A percentile compares a stretch with the other conserved stretches of the same genome.
Conservation (phyloP, 2,329 filamentous ascomycete genomes). For the Aspergillus piperis region DNA sequence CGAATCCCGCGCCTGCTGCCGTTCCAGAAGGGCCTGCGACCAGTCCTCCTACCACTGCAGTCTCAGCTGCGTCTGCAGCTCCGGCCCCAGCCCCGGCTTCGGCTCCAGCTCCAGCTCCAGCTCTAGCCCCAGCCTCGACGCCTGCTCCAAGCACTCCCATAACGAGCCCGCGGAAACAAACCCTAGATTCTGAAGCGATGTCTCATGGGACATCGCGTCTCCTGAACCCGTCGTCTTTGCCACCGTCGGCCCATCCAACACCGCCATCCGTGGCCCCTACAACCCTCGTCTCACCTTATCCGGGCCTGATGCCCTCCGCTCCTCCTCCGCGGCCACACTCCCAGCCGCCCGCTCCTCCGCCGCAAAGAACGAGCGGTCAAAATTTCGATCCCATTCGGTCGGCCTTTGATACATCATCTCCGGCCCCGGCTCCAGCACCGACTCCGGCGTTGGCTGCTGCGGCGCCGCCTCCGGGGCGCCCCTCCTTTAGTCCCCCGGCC, state of each 20-base stretch:
- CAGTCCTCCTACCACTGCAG: constrained; percentile 8
- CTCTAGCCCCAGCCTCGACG: constrained; percentile 19
- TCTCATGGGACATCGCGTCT: constrained; percentile 20
- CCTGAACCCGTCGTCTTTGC: constrained; percentile 20
- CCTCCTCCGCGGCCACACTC: constrained; percentile 42
- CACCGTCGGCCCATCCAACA: constrained; percentile 34
- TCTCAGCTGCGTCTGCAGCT: constrained; percentile 9
- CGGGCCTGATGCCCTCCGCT: constrained; percentile 23
- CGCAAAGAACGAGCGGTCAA: constrained; percentile 68
- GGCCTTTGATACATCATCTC: constrained; percentile 53
- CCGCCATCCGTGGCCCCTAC: constrained; percentile 28
- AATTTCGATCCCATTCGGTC: constrained; percentile 88
- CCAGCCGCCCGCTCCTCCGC: constrained; percentile 44
- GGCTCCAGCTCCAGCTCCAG: constrained; percentile 11
- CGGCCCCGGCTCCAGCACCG: constrained; percentile 30
- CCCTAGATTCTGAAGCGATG: constrained; percentile 20
- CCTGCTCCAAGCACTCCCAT: constrained; percentile 19
- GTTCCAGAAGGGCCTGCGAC: constrained; percentile 11
- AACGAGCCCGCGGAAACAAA: constrained; percentile 8
- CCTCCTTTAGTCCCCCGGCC: constrained; percentile 47
- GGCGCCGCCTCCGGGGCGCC: constrained; percentile 5
- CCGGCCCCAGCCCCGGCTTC: constrained; percentile 15
- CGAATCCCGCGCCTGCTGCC: constrained; percentile 4
- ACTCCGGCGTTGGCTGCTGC: constrained; percentile 32
- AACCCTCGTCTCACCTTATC: constrained; percentile 20